A percentile compares a stretch with the other conserved stretches of the same genome.
Evolutionary conservation across 1,139 yeast species (phyloP).

Genomic region (Candida sojae): DNA sequence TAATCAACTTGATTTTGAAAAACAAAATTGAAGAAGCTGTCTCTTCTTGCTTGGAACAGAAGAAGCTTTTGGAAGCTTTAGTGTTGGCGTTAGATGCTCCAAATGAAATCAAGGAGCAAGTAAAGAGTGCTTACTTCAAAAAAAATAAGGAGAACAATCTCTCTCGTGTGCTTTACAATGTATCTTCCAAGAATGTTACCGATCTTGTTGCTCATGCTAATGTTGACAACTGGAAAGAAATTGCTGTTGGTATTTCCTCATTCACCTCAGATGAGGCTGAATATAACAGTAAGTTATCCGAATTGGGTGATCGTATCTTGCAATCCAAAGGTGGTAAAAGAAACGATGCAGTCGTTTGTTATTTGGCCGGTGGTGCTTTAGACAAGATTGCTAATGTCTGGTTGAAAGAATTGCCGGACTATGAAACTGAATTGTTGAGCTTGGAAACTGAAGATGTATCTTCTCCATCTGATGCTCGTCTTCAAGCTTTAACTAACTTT

Average conservation of each 20-base stretch:
- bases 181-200: constrained; percentile 57
- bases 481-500: constrained; percentile 76
- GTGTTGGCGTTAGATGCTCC: constrained; percentile 74
- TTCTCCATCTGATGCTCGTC: constrained; percentile 84
- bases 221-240: constrained; percentile 79
- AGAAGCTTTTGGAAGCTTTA: constrained; percentile 74
- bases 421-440: constrained; percentile 55
- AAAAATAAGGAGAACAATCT: constrained; percentile 57
- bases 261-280: constrained; percentile 48
- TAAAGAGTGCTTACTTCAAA: constrained; percentile 68
- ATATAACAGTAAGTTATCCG: constrained; percentile 57
- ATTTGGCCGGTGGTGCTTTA: constrained; percentile 78
- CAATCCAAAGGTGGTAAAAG: constrained; percentile 39
- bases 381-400: constrained; percentile 81
- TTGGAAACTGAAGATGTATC: constrained; percentile 37
- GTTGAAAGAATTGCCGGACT: constrained; percentile 70
- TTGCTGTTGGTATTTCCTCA: constrained; percentile 69
- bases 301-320: constrained; percentile 69
- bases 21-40: constrained; percentile 74
- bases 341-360: constrained; percentile 75
- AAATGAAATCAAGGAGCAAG: constrained; percentile 64
- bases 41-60: constrained; percentile 62
- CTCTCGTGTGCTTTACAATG: constrained; percentile 73
- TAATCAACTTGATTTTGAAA: constrained; percentile 58
- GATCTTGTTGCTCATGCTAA: constrained; percentile 82